Evolutionary conservation across 306 rosid genomes (phyloP), one percentile per base, ranked within the genome.

Genomic region (Purshia tridentata): DNA sequence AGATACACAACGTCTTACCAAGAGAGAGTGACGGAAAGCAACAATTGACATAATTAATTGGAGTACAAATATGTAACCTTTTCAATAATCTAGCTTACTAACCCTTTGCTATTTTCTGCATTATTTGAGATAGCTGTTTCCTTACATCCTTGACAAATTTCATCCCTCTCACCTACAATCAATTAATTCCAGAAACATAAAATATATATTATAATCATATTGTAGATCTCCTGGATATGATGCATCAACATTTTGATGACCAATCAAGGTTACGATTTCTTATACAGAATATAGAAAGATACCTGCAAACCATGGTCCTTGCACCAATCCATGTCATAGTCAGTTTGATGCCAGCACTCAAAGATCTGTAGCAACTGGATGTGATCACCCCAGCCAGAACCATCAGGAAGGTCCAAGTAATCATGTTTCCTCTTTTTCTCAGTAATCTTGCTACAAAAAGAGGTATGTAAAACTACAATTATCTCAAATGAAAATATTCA

Each of bases 301-400:
- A 88, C 98, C 98, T 91, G 92, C 86, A 94, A 83, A 48, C 86
- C 88, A 40, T 82, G 79, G 62, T 86, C 96, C 81, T 94, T 94
- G 84, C 97, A 94, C 98, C 98, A 94, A 52, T 81, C 82, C 80
- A 85, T 82, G 80, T 88, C 88, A 75, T 80, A 88, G 81, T 88
- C 82, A 72, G 80, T 85, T 67, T 72, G 91, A 81, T 89, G 88
- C 97, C 97, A 91, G 13, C 82, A 74, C 55, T 94, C 95, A 74
- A 54, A 94, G 81, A 89, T 91, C 80, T 94, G 96, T 59, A 94
- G 85, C 83, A 91, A 88, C 49, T 91, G 97, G 76, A 94, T 89
- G 75, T 94, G 96, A 76, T 94, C 98, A 74, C 97, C 98, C 87
- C 85, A 88, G 72, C 98, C 98, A 78, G 84, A 88, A 66, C 97